A percentile compares a stretch with the other conserved stretches of the same genome.
Evolutionary conservation across 805 yeast species (phyloP).

Genomic region (Candida parachauliodes): DNA sequence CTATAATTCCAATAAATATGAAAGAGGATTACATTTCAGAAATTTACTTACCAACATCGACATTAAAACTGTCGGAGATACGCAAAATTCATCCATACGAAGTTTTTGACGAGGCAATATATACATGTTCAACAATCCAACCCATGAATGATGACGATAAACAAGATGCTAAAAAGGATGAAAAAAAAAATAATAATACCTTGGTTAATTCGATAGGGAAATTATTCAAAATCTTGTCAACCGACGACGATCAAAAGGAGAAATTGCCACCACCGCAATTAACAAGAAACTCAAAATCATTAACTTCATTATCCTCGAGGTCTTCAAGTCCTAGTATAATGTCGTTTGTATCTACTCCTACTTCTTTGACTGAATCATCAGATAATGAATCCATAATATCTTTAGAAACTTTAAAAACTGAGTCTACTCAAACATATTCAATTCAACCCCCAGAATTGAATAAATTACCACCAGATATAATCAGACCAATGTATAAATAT

Average conservation of each 20-base stretch:
- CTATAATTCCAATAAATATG: conserved; percentile 34
- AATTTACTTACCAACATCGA: conserved; percentile 5
- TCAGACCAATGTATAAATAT: conserved; percentile 45
- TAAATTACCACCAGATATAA: conserved; percentile 41
- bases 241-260: conserved; percentile 21
- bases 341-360: conserved; percentile 34
- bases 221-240: conserved; percentile 33
- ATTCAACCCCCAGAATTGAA: conserved; percentile 36
- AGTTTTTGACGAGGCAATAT: conserved; percentile 63
- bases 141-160: conserved; percentile 6
- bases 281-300: conserved; percentile 30
- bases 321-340: conserved; percentile 38
- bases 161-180: neutral
- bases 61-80: conserved; percentile 28
- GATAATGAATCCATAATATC: conserved; percentile 21
- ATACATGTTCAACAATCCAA: conserved; percentile 28
- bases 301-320: conserved; percentile 28
- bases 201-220: conserved; percentile 33
- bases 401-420: conserved; percentile 5
- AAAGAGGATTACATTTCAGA: conserved; percentile 15
- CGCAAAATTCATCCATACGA: conserved; percentile 59
- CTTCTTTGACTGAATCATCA: conserved; percentile 34
- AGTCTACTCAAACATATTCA: conserved; percentile 1
- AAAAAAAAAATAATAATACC: conserved; percentile 7
- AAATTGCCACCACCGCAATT: neutral